These are phyloP conservation scores for Globisporangium barbulae DNA, from an alignment of 352 stramenopile genomes.

Conservation along the genomic window DNA sequence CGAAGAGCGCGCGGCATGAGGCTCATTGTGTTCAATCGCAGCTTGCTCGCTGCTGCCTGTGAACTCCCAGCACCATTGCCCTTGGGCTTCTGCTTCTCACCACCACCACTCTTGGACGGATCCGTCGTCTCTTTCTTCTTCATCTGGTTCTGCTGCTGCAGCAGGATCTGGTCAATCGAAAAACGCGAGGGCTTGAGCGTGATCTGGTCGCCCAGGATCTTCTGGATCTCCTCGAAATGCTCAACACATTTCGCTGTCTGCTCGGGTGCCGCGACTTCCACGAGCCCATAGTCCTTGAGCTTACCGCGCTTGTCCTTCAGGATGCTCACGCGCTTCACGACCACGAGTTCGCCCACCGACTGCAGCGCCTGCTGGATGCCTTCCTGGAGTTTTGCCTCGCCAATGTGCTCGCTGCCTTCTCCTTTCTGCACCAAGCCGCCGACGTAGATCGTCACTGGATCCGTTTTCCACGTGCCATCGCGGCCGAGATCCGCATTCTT, in stretches of 20 bases:
- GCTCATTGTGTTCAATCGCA: slow-evolving; percentile 24
- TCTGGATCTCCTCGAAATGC: slow-evolving; percentile 29
- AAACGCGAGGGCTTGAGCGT: slow-evolving; percentile 56
- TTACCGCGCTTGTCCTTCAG: slow-evolving; percentile 53
- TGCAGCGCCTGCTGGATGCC: slow-evolving; percentile 42
- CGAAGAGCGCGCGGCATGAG: slow-evolving; percentile 58
- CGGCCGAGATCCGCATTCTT: slow-evolving; percentile 1
- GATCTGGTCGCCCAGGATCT: slow-evolving; percentile 43
- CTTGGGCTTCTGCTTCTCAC: slow-evolving; percentile 13
- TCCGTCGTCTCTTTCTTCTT: slow-evolving; percentile 16
- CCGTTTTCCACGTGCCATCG: slow-evolving; percentile 41
- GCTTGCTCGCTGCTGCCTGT: slow-evolving; percentile 6
- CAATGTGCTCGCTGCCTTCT: slow-evolving; percentile 22
- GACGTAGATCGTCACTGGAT: slow-evolving; percentile 57
- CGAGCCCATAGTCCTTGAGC: slow-evolving; percentile 66
- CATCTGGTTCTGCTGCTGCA: slow-evolving; percentile 34
- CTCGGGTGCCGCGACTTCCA: slow-evolving; percentile 37
- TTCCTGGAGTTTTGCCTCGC: slow-evolving; percentile 32
- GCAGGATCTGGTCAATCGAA: slow-evolving; percentile 57
- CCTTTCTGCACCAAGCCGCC: slow-evolving; percentile 30
- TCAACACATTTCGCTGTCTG: slow-evolving; percentile 30
- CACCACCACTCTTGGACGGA: neutral
- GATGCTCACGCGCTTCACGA: slow-evolving; percentile 47
- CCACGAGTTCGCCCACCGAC: slow-evolving; percentile 22
- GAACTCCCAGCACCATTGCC: neutral